phyloP scores from a whole-genome alignment of 805 yeast genomes.

The Komagataella mondaviorum region DNA sequence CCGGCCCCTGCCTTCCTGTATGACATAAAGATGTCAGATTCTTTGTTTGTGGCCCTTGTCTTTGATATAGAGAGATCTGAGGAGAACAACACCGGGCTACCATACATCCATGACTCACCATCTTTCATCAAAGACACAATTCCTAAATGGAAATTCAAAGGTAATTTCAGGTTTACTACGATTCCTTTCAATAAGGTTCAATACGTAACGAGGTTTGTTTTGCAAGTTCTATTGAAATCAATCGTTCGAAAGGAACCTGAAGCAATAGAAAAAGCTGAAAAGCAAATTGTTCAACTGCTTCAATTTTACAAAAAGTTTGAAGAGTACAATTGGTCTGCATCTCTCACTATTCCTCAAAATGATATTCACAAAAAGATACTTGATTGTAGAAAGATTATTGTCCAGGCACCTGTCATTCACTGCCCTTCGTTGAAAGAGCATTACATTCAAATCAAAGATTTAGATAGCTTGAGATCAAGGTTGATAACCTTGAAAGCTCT shows the following conservation, averaged over 20 bases:
- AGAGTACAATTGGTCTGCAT: conserved; percentile 26
- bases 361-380: conserved; percentile 25
- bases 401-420: conserved; percentile 1
- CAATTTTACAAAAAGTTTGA: conserved; percentile 25
- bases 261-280: conserved; percentile 21
- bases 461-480: conserved; percentile 32
- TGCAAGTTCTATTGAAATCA: conserved; percentile 20
- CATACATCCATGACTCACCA: conserved; percentile 20
- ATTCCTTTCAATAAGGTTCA: conserved; percentile 28
- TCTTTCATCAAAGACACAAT: conserved; percentile 22
- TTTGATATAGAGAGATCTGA: conserved; percentile 26
- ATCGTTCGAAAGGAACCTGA: conserved; percentile 18
- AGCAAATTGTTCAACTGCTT: conserved; percentile 21
- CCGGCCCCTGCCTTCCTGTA: conserved; percentile 30
- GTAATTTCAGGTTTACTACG: conserved; percentile 15
- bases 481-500: conserved; percentile 41
- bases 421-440: conserved; percentile 32
- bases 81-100: conserved; percentile 13
- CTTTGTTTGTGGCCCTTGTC: conserved; percentile 24
- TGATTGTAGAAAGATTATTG: conserved; percentile 9
- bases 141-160: conserved; percentile 14
- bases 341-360: conserved; percentile 19
- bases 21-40: conserved; percentile 22
- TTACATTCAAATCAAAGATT: conserved; percentile 30
- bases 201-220: conserved; percentile 24